These are phyloP conservation scores for Osmanthus fragrans DNA, from an alignment of 257 asterid genomes.

Conservation along the genomic window DNA sequence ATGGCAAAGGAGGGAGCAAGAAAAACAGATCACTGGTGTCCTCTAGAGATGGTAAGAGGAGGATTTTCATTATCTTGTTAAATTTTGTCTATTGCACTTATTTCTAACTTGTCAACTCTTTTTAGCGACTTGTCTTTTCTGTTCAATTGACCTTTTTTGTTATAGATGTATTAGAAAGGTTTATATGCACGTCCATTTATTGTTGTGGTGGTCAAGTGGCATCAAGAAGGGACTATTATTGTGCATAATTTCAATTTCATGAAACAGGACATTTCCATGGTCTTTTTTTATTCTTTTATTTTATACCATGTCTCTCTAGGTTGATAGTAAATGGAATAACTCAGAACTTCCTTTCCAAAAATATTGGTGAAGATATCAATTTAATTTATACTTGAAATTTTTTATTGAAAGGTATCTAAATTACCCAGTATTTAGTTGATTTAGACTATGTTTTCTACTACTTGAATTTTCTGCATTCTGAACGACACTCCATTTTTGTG, in stretches of 20 bases:
- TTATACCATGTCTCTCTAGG: background rate
- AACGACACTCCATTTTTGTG: background rate
- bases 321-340: background rate
- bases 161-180: background rate
- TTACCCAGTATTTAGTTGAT: background rate
- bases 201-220: background rate
- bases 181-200: background rate
- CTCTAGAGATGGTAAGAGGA: conserved; percentile 70
- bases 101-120: background rate
- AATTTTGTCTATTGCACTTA: conserved; percentile 6
- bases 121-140: background rate
- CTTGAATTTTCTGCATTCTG: background rate
- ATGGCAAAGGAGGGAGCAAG: conserved; percentile 66
- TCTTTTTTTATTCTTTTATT: background rate
- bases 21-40: conserved; percentile 42
- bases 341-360: background rate
- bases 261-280: background rate
- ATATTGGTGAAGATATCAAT: background rate
- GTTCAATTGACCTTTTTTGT: background rate
- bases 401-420: background rate
- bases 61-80: background rate
- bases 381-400: background rate
- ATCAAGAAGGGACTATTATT: background rate
- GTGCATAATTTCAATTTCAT: background rate
- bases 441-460: background rate